Evolutionary conservation across 2,329 filamentous ascomycete genomes (phyloP), one percentile per base, ranked within the genome.

Genomic region (Chrysoporthe puriensis): DNA sequence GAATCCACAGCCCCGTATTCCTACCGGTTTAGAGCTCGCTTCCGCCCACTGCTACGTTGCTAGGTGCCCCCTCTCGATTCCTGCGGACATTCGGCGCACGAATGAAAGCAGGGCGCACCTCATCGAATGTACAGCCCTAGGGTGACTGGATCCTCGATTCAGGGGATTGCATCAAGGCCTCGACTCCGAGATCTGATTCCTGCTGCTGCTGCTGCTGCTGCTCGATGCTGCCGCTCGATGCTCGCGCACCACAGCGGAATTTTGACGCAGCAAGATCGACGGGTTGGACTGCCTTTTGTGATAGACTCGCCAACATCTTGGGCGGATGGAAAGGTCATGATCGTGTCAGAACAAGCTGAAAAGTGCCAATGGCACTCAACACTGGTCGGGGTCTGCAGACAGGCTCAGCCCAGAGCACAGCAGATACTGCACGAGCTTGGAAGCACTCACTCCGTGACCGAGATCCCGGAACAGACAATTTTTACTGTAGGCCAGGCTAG

Each of bases 1-100:
- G 46, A 69, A 36, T 4, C 54, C 67, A 66, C 67, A 63, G 59
- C 64, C 67, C 67, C 64, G 36, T 65, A 34, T 60, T 66, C 54
- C 36, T 54, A 46, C 46, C 62, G 64, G 62, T 34, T 43, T 54
- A 59, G 46, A 42, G 57, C 40, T 43, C 32, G 54, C 43, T 58
- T 57, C 54, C n/a, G 44, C 1, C 40, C 57, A 44, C n/a, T 44
- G 57, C 57, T 21, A 43, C 40, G 57, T 18, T 40, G 21, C 57
- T n/a, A 60, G n/a, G 11, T 8, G 57, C n/a, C n/a, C n/a, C 36
- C 34, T 34, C 16, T 7, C n/a, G 21, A 44, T 42, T 18, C 9
- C 13, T 43, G 57, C n/a, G 57, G 14, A 40, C 18, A 46, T 13
- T 46, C 4, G 44, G 44, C 44, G 44, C 44, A 46, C 44, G 44